phyloP scores from a whole-genome alignment of 805 yeast genomes.

The Myxozyma melibiosi region DNA sequence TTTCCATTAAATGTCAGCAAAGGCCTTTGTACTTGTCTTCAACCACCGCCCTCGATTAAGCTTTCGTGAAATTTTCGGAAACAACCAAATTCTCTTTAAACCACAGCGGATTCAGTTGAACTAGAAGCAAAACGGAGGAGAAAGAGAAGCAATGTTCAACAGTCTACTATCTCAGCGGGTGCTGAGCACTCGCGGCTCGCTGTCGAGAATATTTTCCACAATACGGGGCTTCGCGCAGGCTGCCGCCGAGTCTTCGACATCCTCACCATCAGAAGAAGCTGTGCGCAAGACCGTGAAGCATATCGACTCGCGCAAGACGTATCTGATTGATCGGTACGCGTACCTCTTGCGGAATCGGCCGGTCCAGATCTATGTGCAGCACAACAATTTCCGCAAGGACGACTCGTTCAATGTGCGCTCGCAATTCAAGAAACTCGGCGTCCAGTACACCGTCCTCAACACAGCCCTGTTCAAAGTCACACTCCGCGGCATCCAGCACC shows the following conservation, averaged over 20 bases:
- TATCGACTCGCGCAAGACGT: constrained; percentile 77
- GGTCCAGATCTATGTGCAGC: constrained; percentile 78
- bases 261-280: background rate
- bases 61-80: constrained; percentile 4
- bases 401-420: constrained; percentile 69
- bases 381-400: constrained; percentile 70
- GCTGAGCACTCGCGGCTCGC: background rate
- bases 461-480: constrained; percentile 73
- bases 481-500: constrained; percentile 65
- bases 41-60: background rate
- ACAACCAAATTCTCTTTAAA: too few species aligned
- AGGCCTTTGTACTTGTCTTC: background rate
- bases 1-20: background rate
- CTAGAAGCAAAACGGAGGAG: too few species aligned
- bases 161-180: constrained; percentile 1
- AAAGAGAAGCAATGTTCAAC: constrained; percentile 5
- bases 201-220: constrained; percentile 1
- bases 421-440: constrained; percentile 67
- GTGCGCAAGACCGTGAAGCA: constrained; percentile 61
- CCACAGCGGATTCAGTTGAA: too few species aligned
- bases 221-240: constrained; percentile 8
- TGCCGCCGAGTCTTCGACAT: background rate
- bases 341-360: constrained; percentile 66
- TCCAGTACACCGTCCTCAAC: constrained; percentile 66
- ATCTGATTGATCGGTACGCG: constrained; percentile 77